Evolutionary conservation across 345 rosid genomes (phyloP).

Genomic region (Sapria himalayana): DNA sequence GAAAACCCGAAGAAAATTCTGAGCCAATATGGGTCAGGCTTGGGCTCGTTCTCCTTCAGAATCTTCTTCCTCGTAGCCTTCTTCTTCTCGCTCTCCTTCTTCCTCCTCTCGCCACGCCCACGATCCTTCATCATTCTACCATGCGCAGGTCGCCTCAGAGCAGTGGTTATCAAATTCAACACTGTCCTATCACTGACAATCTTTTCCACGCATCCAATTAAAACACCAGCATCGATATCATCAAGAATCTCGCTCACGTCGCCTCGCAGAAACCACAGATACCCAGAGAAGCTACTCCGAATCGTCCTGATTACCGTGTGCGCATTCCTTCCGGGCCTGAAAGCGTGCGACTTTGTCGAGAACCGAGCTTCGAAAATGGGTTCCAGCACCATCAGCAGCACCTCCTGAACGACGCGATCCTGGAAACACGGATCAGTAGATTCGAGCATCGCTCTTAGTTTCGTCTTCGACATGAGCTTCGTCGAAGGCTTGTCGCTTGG

Average conservation of each 20-base stretch:
- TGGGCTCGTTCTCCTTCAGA: conserved; percentile 61
- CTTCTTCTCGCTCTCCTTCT: conserved; percentile 18
- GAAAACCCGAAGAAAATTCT: conserved; percentile 67
- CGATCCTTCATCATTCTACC: conserved; percentile 11
- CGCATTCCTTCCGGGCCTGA: conserved; percentile 81
- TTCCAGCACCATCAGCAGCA: conserved; percentile 57
- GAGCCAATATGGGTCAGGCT: conserved; percentile 93
- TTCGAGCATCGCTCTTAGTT: conserved; percentile 24
- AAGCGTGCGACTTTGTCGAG: conserved; percentile 47
- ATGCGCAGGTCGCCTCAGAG: conserved; percentile 17
- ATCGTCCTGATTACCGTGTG: conserved; percentile 80
- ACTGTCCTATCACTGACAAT: conserved; percentile 57
- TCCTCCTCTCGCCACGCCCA: conserved; percentile 18
- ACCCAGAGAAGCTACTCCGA: conserved; percentile 76
- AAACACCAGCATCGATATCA: conserved; percentile 24
- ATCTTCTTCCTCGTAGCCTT: conserved; percentile 50
- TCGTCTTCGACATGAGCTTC: conserved; percentile 32
- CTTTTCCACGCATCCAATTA: conserved; percentile 34
- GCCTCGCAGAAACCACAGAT: conserved; percentile 76
- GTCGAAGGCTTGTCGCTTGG: conserved; percentile 32
- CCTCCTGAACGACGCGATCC: conserved; percentile 83
- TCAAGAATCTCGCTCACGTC: conserved; percentile 46
- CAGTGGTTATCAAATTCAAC: conserved; percentile 35
- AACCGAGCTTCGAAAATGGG: conserved; percentile 72
- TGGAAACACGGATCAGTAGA: conserved; percentile 55